A percentile compares a stretch with the other conserved stretches of the same genome.
Evolutionary conservation across 371 early-diverging fungal species (phyloP).

Genomic region (Apophysomyces variabilis): DNA sequence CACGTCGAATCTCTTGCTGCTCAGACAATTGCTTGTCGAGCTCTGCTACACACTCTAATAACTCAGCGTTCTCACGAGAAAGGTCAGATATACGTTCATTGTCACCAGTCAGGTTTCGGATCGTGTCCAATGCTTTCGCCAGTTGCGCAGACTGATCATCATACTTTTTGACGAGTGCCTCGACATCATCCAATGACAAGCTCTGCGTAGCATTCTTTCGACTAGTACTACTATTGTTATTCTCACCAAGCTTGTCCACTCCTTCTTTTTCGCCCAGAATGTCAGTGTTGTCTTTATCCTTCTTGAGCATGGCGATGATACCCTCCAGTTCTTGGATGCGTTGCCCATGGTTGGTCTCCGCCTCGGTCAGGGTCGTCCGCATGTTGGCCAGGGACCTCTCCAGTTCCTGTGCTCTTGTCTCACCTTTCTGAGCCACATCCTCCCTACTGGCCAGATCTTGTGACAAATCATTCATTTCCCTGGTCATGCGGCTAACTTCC

Average conservation of each 20-base stretch:
- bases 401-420: constrained; percentile 8
- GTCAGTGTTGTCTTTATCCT: too few relatives aligned
- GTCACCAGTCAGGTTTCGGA: background rate
- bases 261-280: background rate
- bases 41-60: constrained; percentile 21
- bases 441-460: constrained; percentile 27
- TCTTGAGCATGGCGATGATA: too few relatives aligned
- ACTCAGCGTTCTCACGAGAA: constrained; percentile 20
- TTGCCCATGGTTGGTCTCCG: background rate
- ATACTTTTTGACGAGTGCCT: background rate
- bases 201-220: background rate
- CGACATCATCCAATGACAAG: background rate
- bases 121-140: background rate
- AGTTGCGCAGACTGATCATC: background rate
- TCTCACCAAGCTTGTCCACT: background rate
- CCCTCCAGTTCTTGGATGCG: background rate
- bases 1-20: constrained; percentile 24
- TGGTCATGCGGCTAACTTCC: constrained; percentile 33
- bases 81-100: background rate
- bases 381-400: background rate
- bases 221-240: background rate
- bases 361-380: background rate
- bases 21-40: constrained; percentile 31
- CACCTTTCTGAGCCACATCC: constrained; percentile 10
- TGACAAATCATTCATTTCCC: constrained; percentile 23